Percentiles rank a stretch among this genome's conserved stretches.
phyloP scores from a whole-genome alignment of 1,139 yeast genomes.

The Hyphopichia burtonii region DNA sequence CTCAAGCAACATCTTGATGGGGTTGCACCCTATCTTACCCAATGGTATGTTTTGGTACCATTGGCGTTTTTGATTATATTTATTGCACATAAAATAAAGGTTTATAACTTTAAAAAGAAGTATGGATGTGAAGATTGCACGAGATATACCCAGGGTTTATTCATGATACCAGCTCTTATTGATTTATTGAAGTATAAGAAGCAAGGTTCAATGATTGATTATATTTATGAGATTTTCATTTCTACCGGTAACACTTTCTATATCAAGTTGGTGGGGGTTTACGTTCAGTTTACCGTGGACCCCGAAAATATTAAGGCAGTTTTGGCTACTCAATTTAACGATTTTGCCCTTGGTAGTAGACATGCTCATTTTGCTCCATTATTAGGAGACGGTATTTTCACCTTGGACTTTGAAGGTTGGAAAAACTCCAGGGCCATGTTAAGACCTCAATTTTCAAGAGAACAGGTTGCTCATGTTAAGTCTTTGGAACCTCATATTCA shows the following conservation, averaged over 20 bases:
- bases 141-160: conserved; percentile 8
- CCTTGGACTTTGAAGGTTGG: conserved; percentile 58
- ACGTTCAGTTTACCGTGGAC: conserved; percentile 21
- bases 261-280: conserved; percentile 19
- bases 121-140: conserved; percentile 21
- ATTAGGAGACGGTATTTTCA: conserved; percentile 59
- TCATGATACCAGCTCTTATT: conserved; percentile 16
- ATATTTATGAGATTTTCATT: conserved; percentile 12
- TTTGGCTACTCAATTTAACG: conserved; percentile 47
- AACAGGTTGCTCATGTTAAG: conserved; percentile 47
- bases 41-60: conserved; percentile 15
- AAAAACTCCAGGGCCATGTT: conserved; percentile 54
- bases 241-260: conserved; percentile 14
- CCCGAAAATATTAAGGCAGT: conserved; percentile 37
- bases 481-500: conserved; percentile 47
- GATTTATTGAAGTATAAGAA: conserved; percentile 17
- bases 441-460: conserved; percentile 55
- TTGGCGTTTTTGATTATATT: conserved; percentile 11
- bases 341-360: conserved; percentile 51
- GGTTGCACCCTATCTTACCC: conserved; percentile 10
- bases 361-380: conserved; percentile 40
- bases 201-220: conserved; percentile 27
- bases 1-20: not conserved
- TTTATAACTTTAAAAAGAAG: conserved; percentile 12
- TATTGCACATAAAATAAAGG: conserved; percentile 9